Evolutionary conservation across 1,284 basidiomycete species (phyloP).

Genomic region (Porogramme epimiltina): DNA sequence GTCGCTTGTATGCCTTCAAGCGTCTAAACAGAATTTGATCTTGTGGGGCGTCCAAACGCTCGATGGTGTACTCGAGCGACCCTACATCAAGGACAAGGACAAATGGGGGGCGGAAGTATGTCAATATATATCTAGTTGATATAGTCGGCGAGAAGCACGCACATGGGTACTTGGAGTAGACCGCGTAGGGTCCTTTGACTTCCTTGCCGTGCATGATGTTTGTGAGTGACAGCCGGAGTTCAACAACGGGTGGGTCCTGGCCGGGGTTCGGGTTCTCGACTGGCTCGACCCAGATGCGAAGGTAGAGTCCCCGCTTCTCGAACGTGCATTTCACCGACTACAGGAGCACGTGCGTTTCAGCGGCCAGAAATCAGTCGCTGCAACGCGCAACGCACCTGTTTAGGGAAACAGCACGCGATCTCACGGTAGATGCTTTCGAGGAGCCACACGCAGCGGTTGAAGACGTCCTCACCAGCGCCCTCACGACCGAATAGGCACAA

Average conservation of each 20-base stretch:
- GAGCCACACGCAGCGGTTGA: constrained; percentile 74
- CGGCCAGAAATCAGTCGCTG: too few species aligned
- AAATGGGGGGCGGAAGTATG: background rate
- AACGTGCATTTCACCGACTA: constrained; percentile 63
- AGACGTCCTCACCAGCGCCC: constrained; percentile 72
- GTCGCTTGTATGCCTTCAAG: constrained; percentile 38
- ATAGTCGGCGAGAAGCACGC: constrained; percentile 27
- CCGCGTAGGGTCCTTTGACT: constrained; percentile 36
- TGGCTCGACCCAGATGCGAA: constrained; percentile 73
- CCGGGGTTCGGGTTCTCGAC: constrained; percentile 40
- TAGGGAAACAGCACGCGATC: constrained; percentile 65
- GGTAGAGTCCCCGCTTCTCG: constrained; percentile 45
- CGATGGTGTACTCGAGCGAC: constrained; percentile 54
- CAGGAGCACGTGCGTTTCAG: background rate
- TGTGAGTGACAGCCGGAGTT: constrained; percentile 40
- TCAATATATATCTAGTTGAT: too few species aligned
- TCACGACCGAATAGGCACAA: constrained; percentile 70
- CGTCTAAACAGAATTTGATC: constrained; percentile 35
- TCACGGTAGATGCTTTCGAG: constrained; percentile 74
- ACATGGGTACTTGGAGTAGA: constrained; percentile 36
- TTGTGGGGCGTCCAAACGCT: constrained; percentile 35
- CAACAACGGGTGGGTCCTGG: constrained; percentile 40
- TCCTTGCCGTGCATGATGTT: constrained; percentile 36
- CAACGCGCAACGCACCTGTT: constrained; percentile 48
- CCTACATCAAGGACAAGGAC: constrained; percentile 39